Percentiles rank a stretch among this genome's conserved stretches.
phyloP scores from a whole-genome alignment of 306 rosid species.

The Acacia confusa region DNA sequence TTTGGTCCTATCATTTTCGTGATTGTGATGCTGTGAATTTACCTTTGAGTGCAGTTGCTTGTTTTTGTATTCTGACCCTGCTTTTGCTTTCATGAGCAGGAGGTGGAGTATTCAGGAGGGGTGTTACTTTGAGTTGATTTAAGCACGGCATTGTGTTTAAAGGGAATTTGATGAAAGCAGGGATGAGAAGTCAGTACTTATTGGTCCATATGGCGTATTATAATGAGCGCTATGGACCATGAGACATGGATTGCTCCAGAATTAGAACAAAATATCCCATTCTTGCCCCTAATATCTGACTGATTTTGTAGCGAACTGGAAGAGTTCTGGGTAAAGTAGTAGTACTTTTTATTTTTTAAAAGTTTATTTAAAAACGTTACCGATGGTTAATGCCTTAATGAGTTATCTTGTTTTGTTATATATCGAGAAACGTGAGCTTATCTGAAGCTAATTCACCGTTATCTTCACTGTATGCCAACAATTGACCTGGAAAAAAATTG shows the following conservation, averaged over 20 bases:
- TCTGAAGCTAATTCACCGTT: neutral
- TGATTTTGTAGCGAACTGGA: neutral
- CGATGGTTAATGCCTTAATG: neutral
- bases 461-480: neutral
- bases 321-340: neutral
- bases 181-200: neutral
- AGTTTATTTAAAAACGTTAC: neutral
- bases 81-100: conserved; percentile 6
- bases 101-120: conserved; percentile 28
- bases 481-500: neutral
- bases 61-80: neutral
- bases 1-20: conserved; percentile 14
- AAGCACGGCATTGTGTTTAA: neutral
- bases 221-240: neutral
- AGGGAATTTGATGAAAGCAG: neutral
- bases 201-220: neutral
- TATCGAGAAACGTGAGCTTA: neutral
- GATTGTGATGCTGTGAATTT: neutral
- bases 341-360: neutral
- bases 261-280: neutral
- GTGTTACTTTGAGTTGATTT: neutral
- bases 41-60: neutral
- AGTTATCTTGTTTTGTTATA: neutral
- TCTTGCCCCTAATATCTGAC: neutral
- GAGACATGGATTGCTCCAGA: neutral